These are phyloP conservation scores for Byssoonygena ceratinophila DNA, from an alignment of 2,329 filamentous ascomycete genomes.

Conservation along the genomic window DNA sequence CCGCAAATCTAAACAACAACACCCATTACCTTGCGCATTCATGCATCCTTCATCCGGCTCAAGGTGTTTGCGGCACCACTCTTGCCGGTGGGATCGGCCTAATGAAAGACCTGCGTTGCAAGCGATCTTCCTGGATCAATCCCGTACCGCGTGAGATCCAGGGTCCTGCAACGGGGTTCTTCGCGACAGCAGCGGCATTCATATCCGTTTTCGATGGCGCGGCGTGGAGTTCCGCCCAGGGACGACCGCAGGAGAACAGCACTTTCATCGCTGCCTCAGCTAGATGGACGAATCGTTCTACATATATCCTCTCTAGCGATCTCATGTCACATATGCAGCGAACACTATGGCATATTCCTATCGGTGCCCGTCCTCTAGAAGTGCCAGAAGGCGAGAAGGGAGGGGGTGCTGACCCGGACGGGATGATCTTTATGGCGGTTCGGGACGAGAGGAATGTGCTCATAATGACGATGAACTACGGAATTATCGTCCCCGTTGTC, in stretches of 20 bases:
- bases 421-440: background rate
- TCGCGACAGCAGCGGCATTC: constrained; percentile 5
- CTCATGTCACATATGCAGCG: constrained; percentile 9
- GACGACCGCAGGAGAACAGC: constrained; percentile 5
- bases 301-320: constrained; percentile 5
- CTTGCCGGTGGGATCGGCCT: constrained; percentile 1
- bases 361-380: constrained; percentile 1
- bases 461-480: constrained; percentile 6
- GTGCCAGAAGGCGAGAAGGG: constrained; percentile 1
- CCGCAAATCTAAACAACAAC: constrained; percentile 6
- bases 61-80: background rate
- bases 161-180: constrained; percentile 4
- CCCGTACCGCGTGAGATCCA: constrained; percentile 4
- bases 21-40: constrained; percentile 7
- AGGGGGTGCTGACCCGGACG: background rate
- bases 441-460: constrained; percentile 1
- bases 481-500: constrained; percentile 1
- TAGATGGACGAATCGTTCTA: background rate
- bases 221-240: background rate
- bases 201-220: constrained; percentile 5
- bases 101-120: constrained; percentile 7
- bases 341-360: constrained; percentile 9
- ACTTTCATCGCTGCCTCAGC: constrained; percentile 4
- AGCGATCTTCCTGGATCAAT: constrained; percentile 7
- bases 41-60: constrained; percentile 6